These are phyloP conservation scores for Anthracocystis setariae DNA, from an alignment of 1,284 basidiomycete species.

Conservation along the genomic window DNA sequence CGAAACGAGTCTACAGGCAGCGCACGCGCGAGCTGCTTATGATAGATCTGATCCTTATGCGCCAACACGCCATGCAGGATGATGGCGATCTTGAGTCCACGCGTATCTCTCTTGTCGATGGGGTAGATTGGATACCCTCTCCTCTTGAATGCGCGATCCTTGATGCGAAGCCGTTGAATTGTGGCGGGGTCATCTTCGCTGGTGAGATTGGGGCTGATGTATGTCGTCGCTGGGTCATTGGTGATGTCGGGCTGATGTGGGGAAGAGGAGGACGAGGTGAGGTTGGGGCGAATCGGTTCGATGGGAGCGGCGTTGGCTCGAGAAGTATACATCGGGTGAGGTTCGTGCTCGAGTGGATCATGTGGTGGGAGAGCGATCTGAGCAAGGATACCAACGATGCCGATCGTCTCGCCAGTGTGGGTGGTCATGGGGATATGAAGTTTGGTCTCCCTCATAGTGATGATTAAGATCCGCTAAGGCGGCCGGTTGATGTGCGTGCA, in stretches of 20 bases:
- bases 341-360: constrained; percentile 35
- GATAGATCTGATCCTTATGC: constrained; percentile 77
- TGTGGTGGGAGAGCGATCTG: constrained; percentile 33
- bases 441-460: constrained; percentile 49
- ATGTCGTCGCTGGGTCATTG: constrained; percentile 15
- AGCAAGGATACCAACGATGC: constrained; percentile 51
- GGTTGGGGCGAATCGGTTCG: constrained; percentile 4
- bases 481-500: too few relatives aligned
- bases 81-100: constrained; percentile 47
- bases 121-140: constrained; percentile 28
- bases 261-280: neutral
- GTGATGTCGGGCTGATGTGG: constrained; percentile 16
- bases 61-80: constrained; percentile 59
- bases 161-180: constrained; percentile 21
- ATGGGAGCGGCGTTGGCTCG: constrained; percentile 26
- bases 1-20: constrained; percentile 81
- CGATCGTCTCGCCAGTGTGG: constrained; percentile 27
- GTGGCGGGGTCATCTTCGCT: constrained; percentile 30
- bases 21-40: constrained; percentile 76
- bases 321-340: constrained; percentile 30
- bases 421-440: constrained; percentile 48
- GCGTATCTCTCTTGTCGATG: constrained; percentile 32
- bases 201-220: neutral
- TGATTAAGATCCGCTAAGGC: too few relatives aligned
- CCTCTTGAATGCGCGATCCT: constrained; percentile 30